Percentiles rank a stretch among this genome's conserved stretches.
Evolutionary conservation across 257 asterid species (phyloP).

Genomic region (Penstemon eatonii): DNA sequence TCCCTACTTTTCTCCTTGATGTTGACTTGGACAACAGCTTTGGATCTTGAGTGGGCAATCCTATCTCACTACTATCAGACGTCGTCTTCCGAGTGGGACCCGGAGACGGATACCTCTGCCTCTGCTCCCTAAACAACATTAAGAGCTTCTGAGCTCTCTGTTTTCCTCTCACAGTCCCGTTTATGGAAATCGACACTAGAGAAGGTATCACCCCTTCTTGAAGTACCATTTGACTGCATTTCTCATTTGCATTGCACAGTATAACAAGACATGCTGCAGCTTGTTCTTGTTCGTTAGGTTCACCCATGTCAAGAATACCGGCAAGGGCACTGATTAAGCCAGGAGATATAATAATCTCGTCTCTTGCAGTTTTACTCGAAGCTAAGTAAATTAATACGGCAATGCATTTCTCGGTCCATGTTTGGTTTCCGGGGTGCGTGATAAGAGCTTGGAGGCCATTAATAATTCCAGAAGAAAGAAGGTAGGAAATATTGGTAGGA

Average conservation of each 20-base stretch:
- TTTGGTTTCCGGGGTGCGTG: conserved; percentile 46
- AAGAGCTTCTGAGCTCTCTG: conserved; percentile 98
- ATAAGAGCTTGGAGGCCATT: conserved; percentile 62
- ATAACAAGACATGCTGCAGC: conserved; percentile 82
- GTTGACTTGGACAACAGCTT: conserved; percentile 65
- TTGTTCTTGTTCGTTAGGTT: conserved; percentile 86
- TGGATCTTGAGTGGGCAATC: conserved; percentile 34
- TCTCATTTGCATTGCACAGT: conserved; percentile 69
- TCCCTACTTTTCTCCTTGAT: conserved; percentile 69
- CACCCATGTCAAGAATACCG: conserved; percentile 67
- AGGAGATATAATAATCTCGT: conserved; percentile 51
- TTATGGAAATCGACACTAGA: conserved; percentile 79
- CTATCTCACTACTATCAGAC: conserved; percentile 39
- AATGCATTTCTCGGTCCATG: conserved; percentile 80
- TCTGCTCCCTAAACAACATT: conserved; percentile 88
- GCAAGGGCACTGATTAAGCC: conserved; percentile 66
- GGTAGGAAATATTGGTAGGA: conserved; percentile 69
- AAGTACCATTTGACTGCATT: conserved; percentile 86
- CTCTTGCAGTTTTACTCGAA: conserved; percentile 59
- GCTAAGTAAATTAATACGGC: conserved; percentile 76
- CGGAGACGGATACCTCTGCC: conserved; percentile 75
- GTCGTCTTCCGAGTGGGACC: conserved; percentile 25
- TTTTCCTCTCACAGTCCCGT: conserved; percentile 87
- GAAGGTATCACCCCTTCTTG: conserved; percentile 98
- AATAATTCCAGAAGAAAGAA: conserved; percentile 67